A percentile compares a stretch with the other conserved stretches of the same genome.
Conservation (phyloP, 805 yeast species). For the Metschnikowia continentalis region DNA sequence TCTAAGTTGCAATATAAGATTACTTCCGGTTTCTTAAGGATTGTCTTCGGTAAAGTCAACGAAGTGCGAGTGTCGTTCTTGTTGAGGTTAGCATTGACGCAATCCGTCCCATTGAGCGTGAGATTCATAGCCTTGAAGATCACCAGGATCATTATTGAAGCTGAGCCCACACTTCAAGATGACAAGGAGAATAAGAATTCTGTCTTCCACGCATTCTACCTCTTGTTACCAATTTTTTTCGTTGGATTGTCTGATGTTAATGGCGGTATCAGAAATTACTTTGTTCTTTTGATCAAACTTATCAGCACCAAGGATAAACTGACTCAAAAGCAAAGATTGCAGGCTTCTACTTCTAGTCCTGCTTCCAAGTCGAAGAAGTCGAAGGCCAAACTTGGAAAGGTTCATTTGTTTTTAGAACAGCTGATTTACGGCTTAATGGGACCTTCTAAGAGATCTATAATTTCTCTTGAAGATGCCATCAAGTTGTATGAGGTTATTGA, state of each 20-base stretch:
- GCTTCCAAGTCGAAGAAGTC: background rate
- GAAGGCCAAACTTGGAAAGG: conserved; percentile 2
- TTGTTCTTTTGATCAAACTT: conserved; percentile 16
- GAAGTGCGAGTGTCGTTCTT: conserved; percentile 55
- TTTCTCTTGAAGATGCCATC: conserved; percentile 64
- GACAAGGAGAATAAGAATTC: conserved; percentile 7
- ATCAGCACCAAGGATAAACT: conserved; percentile 22
- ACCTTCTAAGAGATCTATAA: conserved; percentile 47
- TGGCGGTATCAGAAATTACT: conserved; percentile 44
- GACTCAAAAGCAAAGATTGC: conserved; percentile 17
- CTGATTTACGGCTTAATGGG: conserved; percentile 53
- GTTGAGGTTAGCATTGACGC: conserved; percentile 52
- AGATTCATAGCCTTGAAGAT: conserved; percentile 47
- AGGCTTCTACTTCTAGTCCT: background rate
- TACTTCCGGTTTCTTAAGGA: conserved; percentile 6
- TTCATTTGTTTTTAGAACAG: conserved; percentile 42
- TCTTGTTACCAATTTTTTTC: conserved; percentile 55
- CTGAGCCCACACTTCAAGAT: conserved; percentile 18
- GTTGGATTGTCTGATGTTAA: conserved; percentile 51
- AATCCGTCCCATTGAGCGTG: conserved; percentile 54
- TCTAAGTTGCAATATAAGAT: conserved; percentile 7
- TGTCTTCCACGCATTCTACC: conserved; percentile 34
- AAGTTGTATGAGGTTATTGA: conserved; percentile 28
- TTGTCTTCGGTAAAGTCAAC: conserved; percentile 12
- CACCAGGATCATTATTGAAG: conserved; percentile 33